Percentiles rank a stretch among this genome's conserved stretches.
Evolutionary conservation across 805 yeast genomes (phyloP).

Genomic region (Myxozyma sirexii): DNA sequence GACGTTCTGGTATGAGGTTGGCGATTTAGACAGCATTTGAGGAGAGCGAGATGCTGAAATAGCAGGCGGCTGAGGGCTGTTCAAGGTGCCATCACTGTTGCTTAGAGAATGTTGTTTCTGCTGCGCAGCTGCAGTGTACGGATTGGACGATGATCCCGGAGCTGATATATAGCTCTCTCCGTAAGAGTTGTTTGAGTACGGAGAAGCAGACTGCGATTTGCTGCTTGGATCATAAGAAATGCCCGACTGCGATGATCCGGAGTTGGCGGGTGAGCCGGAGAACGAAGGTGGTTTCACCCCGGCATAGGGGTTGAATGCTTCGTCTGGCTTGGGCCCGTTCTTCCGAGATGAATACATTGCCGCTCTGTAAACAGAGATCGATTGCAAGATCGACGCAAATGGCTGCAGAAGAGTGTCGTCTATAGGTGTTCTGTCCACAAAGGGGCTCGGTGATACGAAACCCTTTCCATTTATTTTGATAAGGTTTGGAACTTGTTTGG

Average conservation of each 20-base stretch:
- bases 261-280: not conserved
- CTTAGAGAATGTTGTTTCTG: not conserved
- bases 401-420: no score
- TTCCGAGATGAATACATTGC: not conserved
- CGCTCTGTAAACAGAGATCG: not conserved
- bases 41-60: not conserved
- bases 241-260: not conserved
- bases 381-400: not conserved
- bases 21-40: not conserved
- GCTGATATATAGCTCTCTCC: not conserved
- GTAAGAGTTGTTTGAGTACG: not conserved
- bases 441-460: no score
- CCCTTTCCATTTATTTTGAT: no score
- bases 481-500: not conserved
- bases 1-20: not conserved
- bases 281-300: not conserved
- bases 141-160: not conserved
- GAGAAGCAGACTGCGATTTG: not conserved
- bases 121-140: not conserved
- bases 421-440: no score
- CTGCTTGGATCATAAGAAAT: not conserved
- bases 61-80: not conserved
- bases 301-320: slow-evolving; percentile 1
- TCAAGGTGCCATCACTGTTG: not conserved
- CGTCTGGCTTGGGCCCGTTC: not conserved